phyloP scores from a whole-genome alignment of 371 early-diverging fungal species.

The Apophysomyces elegans region DNA sequence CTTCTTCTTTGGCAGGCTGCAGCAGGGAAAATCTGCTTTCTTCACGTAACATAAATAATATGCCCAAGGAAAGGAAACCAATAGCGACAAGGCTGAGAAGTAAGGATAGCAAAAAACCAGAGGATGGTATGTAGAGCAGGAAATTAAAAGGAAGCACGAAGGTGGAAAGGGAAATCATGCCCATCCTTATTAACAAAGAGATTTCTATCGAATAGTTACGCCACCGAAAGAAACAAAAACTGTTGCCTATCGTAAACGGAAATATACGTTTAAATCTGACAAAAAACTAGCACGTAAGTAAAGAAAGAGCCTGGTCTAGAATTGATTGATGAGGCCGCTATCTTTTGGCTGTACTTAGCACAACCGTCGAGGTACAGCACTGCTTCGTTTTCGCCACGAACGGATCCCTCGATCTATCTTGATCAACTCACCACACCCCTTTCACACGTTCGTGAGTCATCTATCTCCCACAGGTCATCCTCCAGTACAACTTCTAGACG shows the following conservation, averaged over 20 bases:
- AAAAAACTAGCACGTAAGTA: neutral
- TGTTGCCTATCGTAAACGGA: neutral
- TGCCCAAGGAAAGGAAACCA: constrained; percentile 10
- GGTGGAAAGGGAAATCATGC: neutral
- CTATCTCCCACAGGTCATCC: neutral
- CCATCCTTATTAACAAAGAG: constrained; percentile 1
- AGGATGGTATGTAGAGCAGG: constrained; percentile 6
- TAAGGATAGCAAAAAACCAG: neutral
- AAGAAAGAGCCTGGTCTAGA: constrained; percentile 8
- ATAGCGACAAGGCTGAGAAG: constrained; percentile 2
- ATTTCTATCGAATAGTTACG: constrained; percentile 11
- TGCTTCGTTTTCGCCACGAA: constrained; percentile 17
- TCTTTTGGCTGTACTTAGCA: neutral
- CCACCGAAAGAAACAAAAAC: constrained; percentile 6
- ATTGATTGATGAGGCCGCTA: constrained; percentile 5
- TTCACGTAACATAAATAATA: neutral
- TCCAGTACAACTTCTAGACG: neutral
- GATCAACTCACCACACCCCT: constrained; percentile 15
- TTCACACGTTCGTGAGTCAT: constrained; percentile 3
- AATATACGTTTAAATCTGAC: neutral
- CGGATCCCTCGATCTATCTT: constrained; percentile 17
- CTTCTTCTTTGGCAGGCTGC: constrained; percentile 2
- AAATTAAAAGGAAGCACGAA: neutral
- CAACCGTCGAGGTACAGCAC: constrained; percentile 4
- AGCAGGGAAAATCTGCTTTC: neutral